Evolutionary conservation across 116 monocot species (phyloP).

Genomic region (Papilionanthe hybrid): DNA sequence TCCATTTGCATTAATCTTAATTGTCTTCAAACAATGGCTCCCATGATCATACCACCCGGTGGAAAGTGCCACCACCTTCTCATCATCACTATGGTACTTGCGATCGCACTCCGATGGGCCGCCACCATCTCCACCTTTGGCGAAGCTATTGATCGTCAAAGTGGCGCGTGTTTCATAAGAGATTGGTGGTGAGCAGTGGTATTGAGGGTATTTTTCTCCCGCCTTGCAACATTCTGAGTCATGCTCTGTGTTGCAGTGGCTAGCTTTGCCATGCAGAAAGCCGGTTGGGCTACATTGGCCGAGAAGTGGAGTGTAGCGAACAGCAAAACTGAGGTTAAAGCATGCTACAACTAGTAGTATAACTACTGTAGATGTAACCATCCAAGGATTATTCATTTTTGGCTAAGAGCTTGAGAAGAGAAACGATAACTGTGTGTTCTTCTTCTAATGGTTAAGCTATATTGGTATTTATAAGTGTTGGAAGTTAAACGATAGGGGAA

Average conservation of each 20-base stretch:
- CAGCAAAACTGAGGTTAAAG: no score
- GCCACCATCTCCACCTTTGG: conserved; percentile 8
- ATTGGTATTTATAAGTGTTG: no score
- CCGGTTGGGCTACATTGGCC: background rate
- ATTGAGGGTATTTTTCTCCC: background rate
- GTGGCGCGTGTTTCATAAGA: background rate
- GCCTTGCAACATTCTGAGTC: conserved; percentile 6
- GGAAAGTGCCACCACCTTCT: conserved; percentile 8
- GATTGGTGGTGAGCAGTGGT: conserved; percentile 1
- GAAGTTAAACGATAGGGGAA: no score
- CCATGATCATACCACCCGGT: conserved; percentile 1
- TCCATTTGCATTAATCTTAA: conserved; percentile 8
- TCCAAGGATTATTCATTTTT: no score
- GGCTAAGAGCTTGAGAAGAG: no score
- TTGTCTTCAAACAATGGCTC: conserved; percentile 6
- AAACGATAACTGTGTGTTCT: no score
- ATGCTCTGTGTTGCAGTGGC: conserved; percentile 2
- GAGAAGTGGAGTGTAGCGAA: no score
- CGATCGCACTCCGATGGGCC: conserved; percentile 1
- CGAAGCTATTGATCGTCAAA: conserved; percentile 10
- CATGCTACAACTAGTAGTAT: no score
- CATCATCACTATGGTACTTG: background rate
- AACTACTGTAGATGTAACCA: no score
- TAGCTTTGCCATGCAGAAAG: background rate
- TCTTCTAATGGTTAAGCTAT: no score